Evolutionary conservation across 2,329 filamentous ascomycete genomes (phyloP).

Genomic region (Pseudogymnoascus sp.): DNA sequence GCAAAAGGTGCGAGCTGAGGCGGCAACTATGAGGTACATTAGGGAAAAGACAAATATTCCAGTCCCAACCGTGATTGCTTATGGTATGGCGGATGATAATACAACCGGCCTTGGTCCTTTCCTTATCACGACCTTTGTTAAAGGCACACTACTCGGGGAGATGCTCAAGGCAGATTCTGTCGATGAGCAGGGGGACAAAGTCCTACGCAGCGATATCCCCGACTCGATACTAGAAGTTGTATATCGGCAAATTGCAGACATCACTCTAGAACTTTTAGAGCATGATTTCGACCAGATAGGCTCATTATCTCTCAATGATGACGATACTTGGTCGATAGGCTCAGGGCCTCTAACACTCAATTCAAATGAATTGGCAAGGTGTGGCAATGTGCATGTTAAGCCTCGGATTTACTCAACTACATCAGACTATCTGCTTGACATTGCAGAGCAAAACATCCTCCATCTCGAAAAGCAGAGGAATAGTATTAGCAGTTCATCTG

Average conservation of each 20-base stretch:
- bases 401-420: not conserved
- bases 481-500: not conserved
- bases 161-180: conserved; percentile 17
- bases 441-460: not conserved
- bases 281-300: conserved; percentile 14
- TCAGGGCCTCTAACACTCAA: conserved; percentile 13
- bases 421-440: not conserved
- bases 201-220: conserved; percentile 26
- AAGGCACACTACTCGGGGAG: conserved; percentile 9
- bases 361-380: conserved; percentile 10
- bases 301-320: conserved; percentile 7
- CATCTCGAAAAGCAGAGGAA: not conserved
- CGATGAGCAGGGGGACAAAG: conserved; percentile 18
- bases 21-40: conserved; percentile 7
- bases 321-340: not conserved
- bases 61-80: conserved; percentile 12
- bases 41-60: conserved; percentile 10
- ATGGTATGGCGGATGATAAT: conserved; percentile 13
- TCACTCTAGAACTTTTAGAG: conserved; percentile 13
- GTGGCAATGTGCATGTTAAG: not conserved
- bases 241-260: conserved; percentile 14
- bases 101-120: conserved; percentile 11
- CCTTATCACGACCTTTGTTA: conserved; percentile 13
- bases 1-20: conserved; percentile 11
- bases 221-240: conserved; percentile 11